Evolutionary conservation across 2,329 filamentous ascomycete genomes (phyloP), one percentile per base, ranked within the genome.

Genomic region (Penicillium hesseltinei): DNA sequence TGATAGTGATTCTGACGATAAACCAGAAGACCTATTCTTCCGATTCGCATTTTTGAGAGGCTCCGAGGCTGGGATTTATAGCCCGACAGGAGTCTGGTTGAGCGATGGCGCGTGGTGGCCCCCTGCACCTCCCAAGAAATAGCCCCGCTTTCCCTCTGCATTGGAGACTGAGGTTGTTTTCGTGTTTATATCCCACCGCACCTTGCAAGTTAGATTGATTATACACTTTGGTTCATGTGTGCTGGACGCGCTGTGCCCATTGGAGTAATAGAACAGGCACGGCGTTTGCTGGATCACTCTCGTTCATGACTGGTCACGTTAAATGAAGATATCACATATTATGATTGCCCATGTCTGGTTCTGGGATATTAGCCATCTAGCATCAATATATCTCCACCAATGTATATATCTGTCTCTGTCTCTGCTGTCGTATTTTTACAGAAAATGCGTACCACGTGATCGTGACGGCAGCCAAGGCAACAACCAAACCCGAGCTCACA

Each of bases 41-140:
- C 73, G 78, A 8, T 80, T 80, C 60, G 77, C 78, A 0, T 80
- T 78, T 64, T 64, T 80, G 51, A 73, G 70, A 27, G 75, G 75
- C 15, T 70, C 75, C 6, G 70, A 73, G 48, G 72, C 74, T 15
- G 75, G 75, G 6, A 66, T 62, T 38, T 78, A 78, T 51, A 69
- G 75, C 3, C 70, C 70, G 11, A 62, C 71, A 33, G 75, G 75
- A 4, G 73, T 78, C 21, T 78, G 75, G 75, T 56, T 69, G 35
- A 69, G 67, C 45, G 70, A 76, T 54, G 74, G 74, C 36, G 54
- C 59, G 6, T 76, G 73, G 73, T 63, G 65, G n/a, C 62, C 73
- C 7, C 69, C 72, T 4, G 53, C 61, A 15, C 48, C 63, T 13
- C 69, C 69, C 4, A 69, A 68, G 51, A 40, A 54, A 36, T 71